Percentiles rank a stretch among this genome's conserved stretches.
Conservation (phyloP, 2,329 filamentous ascomycete species). For the Torrubiellomyces zombiae region DNA sequence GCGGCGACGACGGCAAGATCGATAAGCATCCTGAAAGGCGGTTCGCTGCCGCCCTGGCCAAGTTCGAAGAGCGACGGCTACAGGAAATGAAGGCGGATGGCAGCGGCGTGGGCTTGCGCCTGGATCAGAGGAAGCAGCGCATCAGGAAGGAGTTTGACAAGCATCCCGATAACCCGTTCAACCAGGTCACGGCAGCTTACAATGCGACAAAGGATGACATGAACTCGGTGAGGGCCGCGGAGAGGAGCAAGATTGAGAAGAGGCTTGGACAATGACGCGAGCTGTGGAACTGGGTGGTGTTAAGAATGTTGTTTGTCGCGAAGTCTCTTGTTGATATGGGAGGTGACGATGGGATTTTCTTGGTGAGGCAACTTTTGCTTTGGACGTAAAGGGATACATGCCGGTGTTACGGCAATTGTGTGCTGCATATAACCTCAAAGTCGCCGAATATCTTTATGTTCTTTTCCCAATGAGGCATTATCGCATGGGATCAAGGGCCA, state of each 20-base stretch:
- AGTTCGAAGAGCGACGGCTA: conserved; percentile 66
- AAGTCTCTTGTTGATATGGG: conserved; percentile 2
- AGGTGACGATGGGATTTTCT: background rate
- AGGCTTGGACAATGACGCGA: conserved; percentile 31
- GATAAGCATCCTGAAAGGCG: conserved; percentile 80
- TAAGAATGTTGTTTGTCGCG: background rate
- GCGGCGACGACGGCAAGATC: conserved; percentile 47
- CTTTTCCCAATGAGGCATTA: too few relatives aligned
- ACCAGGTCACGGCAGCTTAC: conserved; percentile 61
- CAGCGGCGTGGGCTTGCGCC: conserved; percentile 51
- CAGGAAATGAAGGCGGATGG: conserved; percentile 76
- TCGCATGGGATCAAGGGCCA: too few relatives aligned
- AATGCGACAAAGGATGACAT: conserved; percentile 70
- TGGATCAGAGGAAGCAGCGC: conserved; percentile 70
- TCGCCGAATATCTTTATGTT: too few relatives aligned
- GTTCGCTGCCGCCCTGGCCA: conserved; percentile 71
- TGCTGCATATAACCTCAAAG: too few relatives aligned
- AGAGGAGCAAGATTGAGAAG: conserved; percentile 60
- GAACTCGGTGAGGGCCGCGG: conserved; percentile 42
- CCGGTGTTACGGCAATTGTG: too few relatives aligned
- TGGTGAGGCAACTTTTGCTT: too few relatives aligned
- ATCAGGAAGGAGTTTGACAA: conserved; percentile 90
- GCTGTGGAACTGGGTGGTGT: too few relatives aligned
- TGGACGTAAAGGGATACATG: too few relatives aligned
- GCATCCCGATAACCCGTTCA: conserved; percentile 88